Evolutionary conservation across 2,329 filamentous ascomycete species (phyloP).

Genomic region (Colletotrichum lindemuthianum): DNA sequence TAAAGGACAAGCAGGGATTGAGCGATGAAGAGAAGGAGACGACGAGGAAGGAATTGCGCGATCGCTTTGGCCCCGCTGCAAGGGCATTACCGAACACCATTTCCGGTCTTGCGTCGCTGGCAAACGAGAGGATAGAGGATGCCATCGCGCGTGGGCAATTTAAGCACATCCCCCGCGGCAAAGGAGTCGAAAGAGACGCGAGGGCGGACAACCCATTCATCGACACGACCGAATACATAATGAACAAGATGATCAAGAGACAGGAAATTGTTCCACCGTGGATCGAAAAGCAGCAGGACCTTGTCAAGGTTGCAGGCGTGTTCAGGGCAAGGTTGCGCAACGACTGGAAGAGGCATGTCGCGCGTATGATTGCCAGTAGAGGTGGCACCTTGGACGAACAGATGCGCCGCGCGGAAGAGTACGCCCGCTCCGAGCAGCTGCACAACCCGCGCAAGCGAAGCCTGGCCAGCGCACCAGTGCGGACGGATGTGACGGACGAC

Average conservation of each 20-base stretch:
- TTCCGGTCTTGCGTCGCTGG: slow-evolving; percentile 81
- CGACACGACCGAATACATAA: slow-evolving; percentile 95
- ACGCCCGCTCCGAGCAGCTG: slow-evolving; percentile 78
- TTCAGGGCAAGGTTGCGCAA: slow-evolving; percentile 81
- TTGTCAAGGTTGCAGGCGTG: slow-evolving; percentile 72
- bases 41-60: slow-evolving; percentile 77
- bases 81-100: slow-evolving; percentile 80
- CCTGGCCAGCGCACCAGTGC: slow-evolving; percentile 58
- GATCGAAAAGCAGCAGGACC: slow-evolving; percentile 98
- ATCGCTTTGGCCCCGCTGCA: slow-evolving; percentile 79
- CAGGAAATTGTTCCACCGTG: slow-evolving; percentile 96
- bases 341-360: slow-evolving; percentile 88
- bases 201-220: slow-evolving; percentile 89
- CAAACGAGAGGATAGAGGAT: slow-evolving; percentile 92
- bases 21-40: slow-evolving; percentile 78
- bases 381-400: slow-evolving; percentile 82
- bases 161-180: slow-evolving; percentile 81
- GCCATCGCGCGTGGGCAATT: slow-evolving; percentile 94
- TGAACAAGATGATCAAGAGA: slow-evolving; percentile 98
- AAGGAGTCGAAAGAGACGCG: slow-evolving; percentile 81
- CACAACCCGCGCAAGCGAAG: slow-evolving; percentile 66
- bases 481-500: slow-evolving; percentile 59
- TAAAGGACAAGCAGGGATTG: slow-evolving; percentile 60
- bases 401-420: slow-evolving; percentile 74
- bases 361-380: slow-evolving; percentile 78